Conservation (phyloP, 331 rosid genomes). For the Malus hybrid region DNA sequence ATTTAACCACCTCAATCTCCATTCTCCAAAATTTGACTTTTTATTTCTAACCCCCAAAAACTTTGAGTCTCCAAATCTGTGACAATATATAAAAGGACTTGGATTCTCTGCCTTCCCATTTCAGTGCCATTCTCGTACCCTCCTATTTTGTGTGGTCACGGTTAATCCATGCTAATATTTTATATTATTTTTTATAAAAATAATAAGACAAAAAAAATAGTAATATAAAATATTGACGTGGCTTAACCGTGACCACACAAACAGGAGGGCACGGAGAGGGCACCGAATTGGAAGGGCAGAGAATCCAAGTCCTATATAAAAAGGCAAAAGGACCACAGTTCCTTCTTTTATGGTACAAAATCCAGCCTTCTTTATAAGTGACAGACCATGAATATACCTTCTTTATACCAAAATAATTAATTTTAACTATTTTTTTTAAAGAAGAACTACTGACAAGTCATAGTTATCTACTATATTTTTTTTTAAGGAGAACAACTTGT, state of each 20-base stretch:
- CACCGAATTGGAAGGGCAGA: too few relatives aligned
- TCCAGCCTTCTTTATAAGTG: not conserved
- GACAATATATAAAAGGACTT: not conserved
- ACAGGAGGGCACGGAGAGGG: too few relatives aligned
- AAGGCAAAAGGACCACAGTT: not conserved
- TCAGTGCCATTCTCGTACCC: too few relatives aligned
- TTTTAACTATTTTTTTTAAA: not conserved
- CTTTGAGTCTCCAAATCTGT: not conserved
- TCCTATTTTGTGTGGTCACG: too few relatives aligned
- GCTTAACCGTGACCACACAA: too few relatives aligned
- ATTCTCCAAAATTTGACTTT: not conserved
- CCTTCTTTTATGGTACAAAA: not conserved
- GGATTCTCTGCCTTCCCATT: too few relatives aligned
- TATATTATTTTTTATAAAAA: too few relatives aligned
- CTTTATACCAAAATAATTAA: not conserved
- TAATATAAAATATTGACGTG: too few relatives aligned
- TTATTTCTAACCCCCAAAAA: not conserved
- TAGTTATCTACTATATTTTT: rapidly evolving
- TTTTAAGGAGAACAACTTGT: too few relatives aligned
- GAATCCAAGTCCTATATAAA: too few relatives aligned
- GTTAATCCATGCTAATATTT: too few relatives aligned
- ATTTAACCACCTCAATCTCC: not conserved
- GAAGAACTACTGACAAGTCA: rapidly evolving
- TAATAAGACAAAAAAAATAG: too few relatives aligned
- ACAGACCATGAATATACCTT: not conserved